phyloP scores from a whole-genome alignment of 805 yeast species.

The Schizosaccharomyces pombe region DNA sequence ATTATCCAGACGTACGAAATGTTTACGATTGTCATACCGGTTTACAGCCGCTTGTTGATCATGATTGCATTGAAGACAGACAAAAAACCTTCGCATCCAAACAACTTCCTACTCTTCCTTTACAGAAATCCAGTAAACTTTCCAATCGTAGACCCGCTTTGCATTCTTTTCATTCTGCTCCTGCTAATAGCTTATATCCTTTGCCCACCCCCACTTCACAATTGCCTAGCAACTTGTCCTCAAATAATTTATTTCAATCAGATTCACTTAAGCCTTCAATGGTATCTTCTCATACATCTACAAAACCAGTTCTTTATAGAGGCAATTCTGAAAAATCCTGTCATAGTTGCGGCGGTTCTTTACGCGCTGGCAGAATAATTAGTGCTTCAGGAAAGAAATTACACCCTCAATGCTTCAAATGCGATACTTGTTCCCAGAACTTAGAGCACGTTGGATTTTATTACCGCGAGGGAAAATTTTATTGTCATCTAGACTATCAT shows the following conservation, averaged over 20 bases:
- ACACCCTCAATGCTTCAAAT: constrained; percentile 10
- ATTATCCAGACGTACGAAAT: too few species aligned
- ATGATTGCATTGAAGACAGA: too few species aligned
- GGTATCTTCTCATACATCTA: too few species aligned
- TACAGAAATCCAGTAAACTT: too few species aligned
- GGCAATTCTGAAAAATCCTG: constrained; percentile 5
- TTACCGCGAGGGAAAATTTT: constrained; percentile 10
- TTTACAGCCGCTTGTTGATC: too few species aligned
- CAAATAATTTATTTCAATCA: too few species aligned
- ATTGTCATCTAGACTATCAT: constrained; percentile 17
- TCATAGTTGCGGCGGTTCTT: constrained; percentile 6
- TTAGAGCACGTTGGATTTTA: constrained; percentile 10
- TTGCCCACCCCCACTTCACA: not conserved
- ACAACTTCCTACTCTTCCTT: not conserved
- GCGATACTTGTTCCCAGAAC: constrained; percentile 8
- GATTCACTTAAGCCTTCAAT: too few species aligned
- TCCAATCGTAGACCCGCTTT: too few species aligned
- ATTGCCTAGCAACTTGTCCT: too few species aligned
- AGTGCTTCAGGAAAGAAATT: constrained; percentile 8
- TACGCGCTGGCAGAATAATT: constrained; percentile 7
- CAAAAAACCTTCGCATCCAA: not conserved
- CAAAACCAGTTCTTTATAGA: not conserved
- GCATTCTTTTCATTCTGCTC: not conserved
- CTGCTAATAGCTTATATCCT: not conserved
- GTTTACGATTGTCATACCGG: too few species aligned